Evolutionary conservation across 202 grass and related monocot species (phyloP), one percentile per base, ranked within the genome.

Genomic region (Schoenoplectus tabernaemontani): DNA sequence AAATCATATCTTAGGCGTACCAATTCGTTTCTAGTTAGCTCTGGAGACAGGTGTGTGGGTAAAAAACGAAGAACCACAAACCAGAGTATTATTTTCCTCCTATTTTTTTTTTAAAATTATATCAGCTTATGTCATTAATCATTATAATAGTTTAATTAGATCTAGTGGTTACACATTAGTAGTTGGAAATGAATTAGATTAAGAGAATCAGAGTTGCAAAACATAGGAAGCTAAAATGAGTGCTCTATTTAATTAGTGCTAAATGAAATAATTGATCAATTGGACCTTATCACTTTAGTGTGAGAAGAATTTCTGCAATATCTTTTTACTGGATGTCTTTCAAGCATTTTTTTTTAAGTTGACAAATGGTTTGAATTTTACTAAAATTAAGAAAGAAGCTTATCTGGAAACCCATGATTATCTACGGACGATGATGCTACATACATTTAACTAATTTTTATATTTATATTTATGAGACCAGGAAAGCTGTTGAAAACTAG

Each of bases 41-140:
- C 59, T 60, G 57, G 6, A 34, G 37, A 64, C 59, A 80, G 37
- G 44, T 80, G 58, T 80, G 24, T 34, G 78, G 59, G 23, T 65
- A n/a, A 19, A 80, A 80, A 51, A 64, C n/a, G 0, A 65, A 50
- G 22, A 24, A 10, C 59, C 77, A 48, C 6, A 47, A 33, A n/a
- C n/a, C n/a, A n/a, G n/a, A n/a, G n/a, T n/a, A n/a, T n/a, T n/a
- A n/a, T n/a, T n/a, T n/a, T n/a, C n/a, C n/a, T n/a, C n/a, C n/a
- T n/a, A 74, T 5, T 8, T 16, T 33, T 34, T n/a, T 75, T 10
- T 75, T 36, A n/a, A n/a, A n/a, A n/a, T 5, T 78, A 16, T 16
- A 9, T 48, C 44, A 54, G 28, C 47, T 75, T 75, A 62, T 51
- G 39, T n/a, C n/a, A n/a, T n/a, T n/a, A n/a, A n/a, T 80, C 59